These are phyloP conservation scores for Wickerhamiella azymoides DNA, from an alignment of 805 yeast genomes.

Conservation along the genomic window DNA sequence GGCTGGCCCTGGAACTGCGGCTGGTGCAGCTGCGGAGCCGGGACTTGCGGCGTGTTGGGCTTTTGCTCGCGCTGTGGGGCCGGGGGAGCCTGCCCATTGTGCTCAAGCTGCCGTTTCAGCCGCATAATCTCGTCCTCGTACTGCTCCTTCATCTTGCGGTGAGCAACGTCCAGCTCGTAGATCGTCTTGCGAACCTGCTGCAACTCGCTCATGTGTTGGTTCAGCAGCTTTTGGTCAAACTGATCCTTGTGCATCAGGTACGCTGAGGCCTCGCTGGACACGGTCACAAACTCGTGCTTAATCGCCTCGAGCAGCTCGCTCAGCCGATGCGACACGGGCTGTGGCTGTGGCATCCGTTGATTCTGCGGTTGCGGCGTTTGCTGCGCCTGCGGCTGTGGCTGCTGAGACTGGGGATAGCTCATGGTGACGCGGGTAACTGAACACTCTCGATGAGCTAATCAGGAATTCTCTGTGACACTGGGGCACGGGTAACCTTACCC, in stretches of 20 bases:
- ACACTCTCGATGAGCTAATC: too few species aligned
- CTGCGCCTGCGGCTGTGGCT: constrained; percentile 8
- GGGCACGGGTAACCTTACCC: too few species aligned
- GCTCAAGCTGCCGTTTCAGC: constrained; percentile 71
- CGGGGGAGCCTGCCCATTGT: constrained; percentile 24
- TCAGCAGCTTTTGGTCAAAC: constrained; percentile 61
- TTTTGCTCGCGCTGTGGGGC: constrained; percentile 21
- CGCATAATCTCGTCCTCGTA: constrained; percentile 86
- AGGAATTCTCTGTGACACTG: too few species aligned
- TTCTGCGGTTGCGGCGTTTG: constrained; percentile 9
- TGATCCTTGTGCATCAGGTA: constrained; percentile 87
- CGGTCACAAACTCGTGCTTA: constrained; percentile 77
- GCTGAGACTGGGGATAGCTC: constrained; percentile 11
- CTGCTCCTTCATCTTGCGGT: constrained; percentile 86
- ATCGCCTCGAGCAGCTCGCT: constrained; percentile 83
- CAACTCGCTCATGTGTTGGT: constrained; percentile 85
- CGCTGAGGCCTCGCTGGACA: constrained; percentile 71
- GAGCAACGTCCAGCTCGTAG: constrained; percentile 85
- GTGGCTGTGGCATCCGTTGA: constrained; percentile 11
- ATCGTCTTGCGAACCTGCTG: constrained; percentile 90
- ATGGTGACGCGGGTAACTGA: background rate
- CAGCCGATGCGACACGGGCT: constrained; percentile 25
- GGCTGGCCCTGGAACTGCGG: constrained; percentile 5
- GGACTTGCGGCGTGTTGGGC: constrained; percentile 6
- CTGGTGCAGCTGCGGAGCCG: constrained; percentile 9